These are phyloP conservation scores for Pinus taeda DNA, from an alignment of 75 land plant species.

Conservation along the genomic window DNA sequence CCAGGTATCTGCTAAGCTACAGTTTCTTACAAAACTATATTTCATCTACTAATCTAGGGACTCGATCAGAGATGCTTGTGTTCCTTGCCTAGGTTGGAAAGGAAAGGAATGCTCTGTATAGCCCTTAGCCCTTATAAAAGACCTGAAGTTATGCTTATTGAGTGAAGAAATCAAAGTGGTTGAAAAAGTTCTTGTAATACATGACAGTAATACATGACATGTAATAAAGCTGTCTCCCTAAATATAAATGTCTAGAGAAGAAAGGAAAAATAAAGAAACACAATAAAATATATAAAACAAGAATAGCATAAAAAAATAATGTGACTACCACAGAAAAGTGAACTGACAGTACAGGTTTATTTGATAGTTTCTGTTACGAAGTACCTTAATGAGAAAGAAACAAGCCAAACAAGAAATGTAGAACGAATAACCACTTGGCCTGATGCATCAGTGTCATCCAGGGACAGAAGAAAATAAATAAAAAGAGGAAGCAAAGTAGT, in stretches of 20 bases:
- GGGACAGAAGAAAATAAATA: not conserved
- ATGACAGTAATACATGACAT: too few species aligned
- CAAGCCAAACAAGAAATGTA: not conserved
- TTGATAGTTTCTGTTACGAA: not conserved
- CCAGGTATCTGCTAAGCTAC: too few species aligned
- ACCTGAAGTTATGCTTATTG: too few species aligned
- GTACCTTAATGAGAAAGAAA: not conserved
- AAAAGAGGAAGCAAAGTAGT: not conserved
- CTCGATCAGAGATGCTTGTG: too few species aligned
- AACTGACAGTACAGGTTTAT: not conserved
- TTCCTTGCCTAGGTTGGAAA: too few species aligned
- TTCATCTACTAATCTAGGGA: too few species aligned
- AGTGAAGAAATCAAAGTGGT: too few species aligned
- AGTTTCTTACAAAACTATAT: too few species aligned
- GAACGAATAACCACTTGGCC: not conserved
- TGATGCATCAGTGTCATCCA: not conserved
- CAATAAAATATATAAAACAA: too few species aligned
- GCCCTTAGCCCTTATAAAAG: too few species aligned
- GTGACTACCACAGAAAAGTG: not conserved
- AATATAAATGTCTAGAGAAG: not conserved
- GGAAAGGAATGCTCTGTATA: too few species aligned
- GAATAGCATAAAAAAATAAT: not conserved
- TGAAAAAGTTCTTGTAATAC: too few species aligned
- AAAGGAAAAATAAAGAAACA: not conserved
- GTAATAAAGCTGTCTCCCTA: not conserved